Conservation (phyloP, 148 eudicot genomes). For the Chenopodium quinoa region DNA sequence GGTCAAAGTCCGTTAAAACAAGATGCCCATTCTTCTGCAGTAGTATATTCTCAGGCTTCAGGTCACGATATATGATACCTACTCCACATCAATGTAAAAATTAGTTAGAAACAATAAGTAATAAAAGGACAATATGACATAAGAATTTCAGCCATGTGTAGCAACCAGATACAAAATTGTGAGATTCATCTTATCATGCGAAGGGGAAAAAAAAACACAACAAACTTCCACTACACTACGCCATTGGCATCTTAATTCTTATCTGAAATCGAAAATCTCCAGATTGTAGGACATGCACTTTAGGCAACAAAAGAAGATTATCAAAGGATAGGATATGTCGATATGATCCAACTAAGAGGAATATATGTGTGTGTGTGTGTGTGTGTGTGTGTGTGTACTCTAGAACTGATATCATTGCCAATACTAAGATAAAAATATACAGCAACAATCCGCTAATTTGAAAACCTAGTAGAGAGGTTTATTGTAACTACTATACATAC, state of each 20-base stretch:
- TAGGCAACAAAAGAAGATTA: not conserved
- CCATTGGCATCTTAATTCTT: not conserved
- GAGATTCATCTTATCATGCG: not conserved
- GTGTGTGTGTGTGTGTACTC: not conserved
- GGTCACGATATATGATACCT: constrained; percentile 93
- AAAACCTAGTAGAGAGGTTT: not conserved
- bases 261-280: not conserved
- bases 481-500: not conserved
- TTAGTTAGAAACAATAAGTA: constrained; percentile 3
- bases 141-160: not conserved
- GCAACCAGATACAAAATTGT: not conserved
- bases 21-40: constrained; percentile 85
- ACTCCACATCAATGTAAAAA: constrained; percentile 24
- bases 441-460: not conserved
- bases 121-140: not conserved
- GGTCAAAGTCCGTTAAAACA: constrained; percentile 90
- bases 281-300: not conserved
- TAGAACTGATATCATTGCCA: not conserved
- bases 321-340: not conserved
- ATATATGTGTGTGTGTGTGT: not conserved
- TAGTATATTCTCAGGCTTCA: constrained; percentile 93
- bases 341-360: not conserved
- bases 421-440: not conserved
- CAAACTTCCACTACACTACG: not conserved
- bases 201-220: not conserved